Percentiles rank a stretch among this genome's conserved stretches.
phyloP scores from a whole-genome alignment of 352 stramenopile species.

The Phytopythium vexans region DNA sequence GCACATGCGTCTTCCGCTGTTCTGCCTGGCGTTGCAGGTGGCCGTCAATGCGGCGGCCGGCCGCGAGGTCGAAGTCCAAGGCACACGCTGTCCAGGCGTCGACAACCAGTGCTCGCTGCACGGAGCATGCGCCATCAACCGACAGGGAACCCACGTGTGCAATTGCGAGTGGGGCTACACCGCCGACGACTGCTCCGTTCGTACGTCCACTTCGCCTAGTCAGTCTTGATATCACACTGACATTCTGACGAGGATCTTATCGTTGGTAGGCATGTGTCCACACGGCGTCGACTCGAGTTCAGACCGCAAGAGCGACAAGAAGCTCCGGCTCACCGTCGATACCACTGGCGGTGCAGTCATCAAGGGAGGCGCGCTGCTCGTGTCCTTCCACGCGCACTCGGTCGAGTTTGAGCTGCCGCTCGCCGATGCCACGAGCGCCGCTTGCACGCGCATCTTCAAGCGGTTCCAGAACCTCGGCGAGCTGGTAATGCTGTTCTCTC shows the following conservation, averaged over 20 bases:
- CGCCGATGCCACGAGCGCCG: conserved; percentile 44
- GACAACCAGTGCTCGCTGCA: conserved; percentile 73
- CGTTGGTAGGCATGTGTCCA: conserved; percentile 61
- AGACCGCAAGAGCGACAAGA: conserved; percentile 39
- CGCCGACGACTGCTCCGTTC: conserved; percentile 53
- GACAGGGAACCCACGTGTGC: conserved; percentile 61
- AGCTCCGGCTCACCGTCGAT: conserved; percentile 37
- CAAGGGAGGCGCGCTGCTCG: conserved; percentile 37
- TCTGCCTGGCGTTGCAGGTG: conserved; percentile 3
- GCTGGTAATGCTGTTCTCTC: conserved; percentile 21
- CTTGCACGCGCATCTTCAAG: conserved; percentile 55
- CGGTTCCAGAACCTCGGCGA: conserved; percentile 72
- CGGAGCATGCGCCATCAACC: conserved; percentile 60
- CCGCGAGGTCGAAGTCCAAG: conserved; percentile 16
- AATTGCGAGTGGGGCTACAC: conserved; percentile 78
- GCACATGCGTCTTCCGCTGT: conserved; percentile 4
- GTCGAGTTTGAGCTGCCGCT: conserved; percentile 65
- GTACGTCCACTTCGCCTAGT: conserved; percentile 19
- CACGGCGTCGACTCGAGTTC: conserved; percentile 55
- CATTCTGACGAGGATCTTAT: background rate
- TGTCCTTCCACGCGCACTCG: conserved; percentile 67
- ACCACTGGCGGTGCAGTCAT: conserved; percentile 11
- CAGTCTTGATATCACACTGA: conserved; percentile 1
- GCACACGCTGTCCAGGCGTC: conserved; percentile 44
- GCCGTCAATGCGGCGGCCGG: background rate